These are phyloP conservation scores for Rutidosis leptorrhynchoides DNA, from an alignment of 129 eudicot genomes.

Conservation along the genomic window DNA sequence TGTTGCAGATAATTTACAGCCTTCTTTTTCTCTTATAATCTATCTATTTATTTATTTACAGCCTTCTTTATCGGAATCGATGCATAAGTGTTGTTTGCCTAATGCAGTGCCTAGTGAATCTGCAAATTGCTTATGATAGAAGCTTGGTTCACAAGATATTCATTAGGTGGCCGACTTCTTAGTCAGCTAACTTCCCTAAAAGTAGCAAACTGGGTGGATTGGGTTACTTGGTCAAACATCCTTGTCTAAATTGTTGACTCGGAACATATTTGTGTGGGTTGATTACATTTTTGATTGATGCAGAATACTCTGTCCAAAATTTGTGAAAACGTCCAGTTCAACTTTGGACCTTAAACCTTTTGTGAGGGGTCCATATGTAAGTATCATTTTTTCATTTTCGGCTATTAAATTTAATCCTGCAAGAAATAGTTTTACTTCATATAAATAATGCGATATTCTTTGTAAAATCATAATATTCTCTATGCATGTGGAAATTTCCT, in stretches of 20 bases:
- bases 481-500: too few relatives aligned
- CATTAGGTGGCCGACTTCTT: constrained; percentile 84
- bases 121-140: constrained; percentile 84
- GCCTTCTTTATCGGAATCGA: constrained; percentile 81
- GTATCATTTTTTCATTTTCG: constrained; percentile 22
- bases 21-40: too few relatives aligned
- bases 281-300: background rate
- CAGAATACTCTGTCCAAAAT: background rate
- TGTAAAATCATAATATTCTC: too few relatives aligned
- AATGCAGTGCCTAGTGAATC: too few relatives aligned
- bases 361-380: constrained; percentile 81
- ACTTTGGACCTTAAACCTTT: constrained; percentile 80
- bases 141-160: constrained; percentile 96
- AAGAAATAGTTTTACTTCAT: background rate
- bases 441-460: too few relatives aligned
- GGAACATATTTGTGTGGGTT: background rate
- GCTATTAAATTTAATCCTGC: background rate
- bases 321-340: constrained; percentile 31
- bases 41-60: too few relatives aligned
- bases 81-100: too few relatives aligned
- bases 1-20: too few relatives aligned
- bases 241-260: background rate
- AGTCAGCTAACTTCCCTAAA: too few relatives aligned
- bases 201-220: background rate
- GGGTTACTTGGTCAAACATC: background rate